A percentile compares a stretch with the other conserved stretches of the same genome.
Evolutionary conservation across 371 early-diverging fungal genomes (phyloP).

Genomic region (Phascolomyces articulosus): DNA sequence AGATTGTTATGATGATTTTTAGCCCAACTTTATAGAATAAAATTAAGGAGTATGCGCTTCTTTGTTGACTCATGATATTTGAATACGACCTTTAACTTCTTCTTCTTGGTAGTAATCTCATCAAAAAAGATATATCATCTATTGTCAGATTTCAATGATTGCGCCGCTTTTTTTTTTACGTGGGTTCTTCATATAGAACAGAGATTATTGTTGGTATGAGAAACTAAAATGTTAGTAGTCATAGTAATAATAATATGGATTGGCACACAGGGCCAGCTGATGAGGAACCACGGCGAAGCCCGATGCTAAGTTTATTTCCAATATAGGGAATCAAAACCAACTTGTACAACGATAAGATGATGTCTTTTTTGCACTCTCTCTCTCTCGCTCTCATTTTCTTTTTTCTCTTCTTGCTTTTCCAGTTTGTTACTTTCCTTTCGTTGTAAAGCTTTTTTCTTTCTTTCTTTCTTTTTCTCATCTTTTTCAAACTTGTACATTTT

Average conservation of each 20-base stretch:
- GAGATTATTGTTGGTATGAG: no score
- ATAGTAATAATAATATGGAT: no score
- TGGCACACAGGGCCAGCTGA: slow-evolving; percentile 6
- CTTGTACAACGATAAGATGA: slow-evolving; percentile 1
- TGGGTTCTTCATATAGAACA: no score
- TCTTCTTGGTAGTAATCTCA: no score
- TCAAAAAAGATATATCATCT: no score
- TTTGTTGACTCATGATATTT: not conserved
- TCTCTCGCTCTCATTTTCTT: not conserved
- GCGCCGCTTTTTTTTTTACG: no score
- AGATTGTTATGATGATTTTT: no score
- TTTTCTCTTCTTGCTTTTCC: not conserved
- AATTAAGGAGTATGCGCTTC: not conserved
- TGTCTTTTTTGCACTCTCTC: not conserved
- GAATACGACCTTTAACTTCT: no score
- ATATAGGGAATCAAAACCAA: not conserved
- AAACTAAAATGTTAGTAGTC: no score
- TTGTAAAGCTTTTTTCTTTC: not conserved
- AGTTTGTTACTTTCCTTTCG: not conserved
- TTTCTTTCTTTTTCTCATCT: not conserved
- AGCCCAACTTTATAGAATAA: not conserved
- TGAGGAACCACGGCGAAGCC: slow-evolving; percentile 3
- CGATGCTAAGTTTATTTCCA: not conserved
- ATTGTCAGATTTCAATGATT: no score
- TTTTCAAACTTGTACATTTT: no score